Percentiles rank a stretch among this genome's conserved stretches.
These are phyloP conservation scores for Suillus subluteus DNA, from an alignment of 768 basidiomycete species.

Conservation along the genomic window DNA sequence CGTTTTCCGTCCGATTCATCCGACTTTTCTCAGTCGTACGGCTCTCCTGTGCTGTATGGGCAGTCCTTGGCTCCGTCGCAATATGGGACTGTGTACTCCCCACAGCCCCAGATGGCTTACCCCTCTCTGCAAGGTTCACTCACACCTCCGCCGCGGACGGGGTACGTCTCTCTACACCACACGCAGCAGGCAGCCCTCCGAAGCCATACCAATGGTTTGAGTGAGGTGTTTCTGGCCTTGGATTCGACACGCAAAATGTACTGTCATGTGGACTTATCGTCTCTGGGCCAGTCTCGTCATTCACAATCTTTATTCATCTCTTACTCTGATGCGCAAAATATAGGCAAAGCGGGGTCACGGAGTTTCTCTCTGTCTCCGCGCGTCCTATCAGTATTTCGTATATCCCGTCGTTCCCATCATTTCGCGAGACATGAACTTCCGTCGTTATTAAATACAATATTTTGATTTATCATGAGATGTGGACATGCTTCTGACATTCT, in stretches of 20 bases:
- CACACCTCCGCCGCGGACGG: conserved; percentile 19
- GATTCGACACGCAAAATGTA: neutral
- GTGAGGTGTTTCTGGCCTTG: neutral
- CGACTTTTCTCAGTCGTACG: conserved; percentile 5
- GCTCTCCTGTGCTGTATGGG: conserved; percentile 11
- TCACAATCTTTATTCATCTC: neutral
- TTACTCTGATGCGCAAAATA: neutral
- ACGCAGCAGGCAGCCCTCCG: conserved; percentile 6
- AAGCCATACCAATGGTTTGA: conserved; percentile 28
- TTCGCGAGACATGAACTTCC: neutral
- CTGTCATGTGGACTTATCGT: neutral
- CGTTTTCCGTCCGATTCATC: conserved; percentile 20
- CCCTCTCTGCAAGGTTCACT: conserved; percentile 7
- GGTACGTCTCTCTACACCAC: conserved; percentile 16
- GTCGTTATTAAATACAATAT: conserved; percentile 1
- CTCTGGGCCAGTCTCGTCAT: neutral
- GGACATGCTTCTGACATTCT: neutral
- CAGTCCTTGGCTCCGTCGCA: conserved; percentile 4
- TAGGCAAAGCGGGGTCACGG: neutral
- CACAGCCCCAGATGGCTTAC: neutral
- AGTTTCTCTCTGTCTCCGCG: neutral
- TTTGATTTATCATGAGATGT: neutral
- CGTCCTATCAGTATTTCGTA: neutral
- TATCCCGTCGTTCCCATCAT: neutral
- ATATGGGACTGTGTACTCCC: neutral